phyloP scores from a whole-genome alignment of 352 stramenopile species.

The Globisporangium parvum region DNA sequence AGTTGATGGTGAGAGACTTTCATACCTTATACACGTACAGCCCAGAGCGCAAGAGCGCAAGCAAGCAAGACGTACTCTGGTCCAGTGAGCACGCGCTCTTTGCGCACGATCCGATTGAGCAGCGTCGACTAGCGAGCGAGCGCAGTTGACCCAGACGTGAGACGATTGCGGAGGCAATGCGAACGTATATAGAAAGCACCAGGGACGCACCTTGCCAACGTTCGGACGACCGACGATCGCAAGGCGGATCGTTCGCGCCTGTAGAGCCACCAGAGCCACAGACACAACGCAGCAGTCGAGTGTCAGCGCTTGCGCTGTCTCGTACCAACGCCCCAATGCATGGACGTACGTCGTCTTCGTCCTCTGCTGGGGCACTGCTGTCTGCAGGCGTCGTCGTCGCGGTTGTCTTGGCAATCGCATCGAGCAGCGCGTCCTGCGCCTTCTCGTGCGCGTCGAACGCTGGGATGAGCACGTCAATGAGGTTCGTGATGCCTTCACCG shows the following conservation, averaged over 20 bases:
- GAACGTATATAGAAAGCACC: not conserved
- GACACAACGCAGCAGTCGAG: constrained; percentile 1
- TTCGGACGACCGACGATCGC: constrained; percentile 78
- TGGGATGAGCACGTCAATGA: constrained; percentile 68
- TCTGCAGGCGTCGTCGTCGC: constrained; percentile 4
- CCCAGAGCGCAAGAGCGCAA: not conserved
- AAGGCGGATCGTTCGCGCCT: constrained; percentile 65
- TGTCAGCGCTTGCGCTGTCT: too few species aligned
- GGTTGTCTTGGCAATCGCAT: constrained; percentile 4
- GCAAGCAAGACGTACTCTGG: constrained; percentile 47
- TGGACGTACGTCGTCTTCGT: constrained; percentile 49
- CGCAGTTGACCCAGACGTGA: too few species aligned
- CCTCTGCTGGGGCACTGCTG: constrained; percentile 19
- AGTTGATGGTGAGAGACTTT: not conserved
- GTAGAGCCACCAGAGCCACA: not conserved
- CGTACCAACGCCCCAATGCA: not conserved
- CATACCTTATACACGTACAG: too few species aligned
- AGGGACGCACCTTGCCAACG: constrained; percentile 44
- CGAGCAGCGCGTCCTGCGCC: constrained; percentile 22
- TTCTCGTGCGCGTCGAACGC: constrained; percentile 63
- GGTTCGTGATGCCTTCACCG: constrained; percentile 60
- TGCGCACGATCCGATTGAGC: constrained; percentile 78
- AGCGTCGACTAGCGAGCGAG: constrained; percentile 41
- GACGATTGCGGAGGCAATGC: not conserved
- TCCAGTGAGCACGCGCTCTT: constrained; percentile 72